Conservation (phyloP, 1,284 basidiomycete genomes). For the Austroboletus novae-zelandiae region DNA sequence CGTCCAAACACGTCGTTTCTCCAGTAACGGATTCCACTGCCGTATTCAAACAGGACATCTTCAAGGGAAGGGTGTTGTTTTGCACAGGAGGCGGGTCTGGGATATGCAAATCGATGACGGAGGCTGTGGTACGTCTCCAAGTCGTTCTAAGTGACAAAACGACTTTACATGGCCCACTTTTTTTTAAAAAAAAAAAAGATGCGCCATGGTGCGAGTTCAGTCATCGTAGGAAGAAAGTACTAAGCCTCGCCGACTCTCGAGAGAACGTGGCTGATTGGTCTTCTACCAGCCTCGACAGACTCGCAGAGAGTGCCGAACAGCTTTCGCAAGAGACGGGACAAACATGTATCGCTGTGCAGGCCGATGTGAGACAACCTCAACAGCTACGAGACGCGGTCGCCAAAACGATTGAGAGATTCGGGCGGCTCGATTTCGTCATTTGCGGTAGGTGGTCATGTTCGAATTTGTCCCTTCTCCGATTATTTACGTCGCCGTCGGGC, state of each 20-base stretch:
- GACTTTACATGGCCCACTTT: not conserved
- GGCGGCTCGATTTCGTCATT: slow-evolving; percentile 92
- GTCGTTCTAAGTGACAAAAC: not conserved
- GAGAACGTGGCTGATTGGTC: not conserved
- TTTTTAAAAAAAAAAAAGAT: slow-evolving; percentile 68
- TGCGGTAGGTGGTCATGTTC: slow-evolving; percentile 55
- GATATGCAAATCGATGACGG: slow-evolving; percentile 89
- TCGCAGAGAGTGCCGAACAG: slow-evolving; percentile 69
- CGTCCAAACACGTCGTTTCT: slow-evolving; percentile 24
- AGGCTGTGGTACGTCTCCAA: slow-evolving; percentile 58
- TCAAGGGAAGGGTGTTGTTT: slow-evolving; percentile 92
- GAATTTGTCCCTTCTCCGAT: not conserved
- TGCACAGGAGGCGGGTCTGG: slow-evolving; percentile 90
- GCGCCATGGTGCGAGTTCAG: slow-evolving; percentile 80
- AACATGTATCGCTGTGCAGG: slow-evolving; percentile 72
- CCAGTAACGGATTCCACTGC: slow-evolving; percentile 52
- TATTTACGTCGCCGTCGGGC: not conserved
- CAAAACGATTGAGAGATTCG: slow-evolving; percentile 74
- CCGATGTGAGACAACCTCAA: slow-evolving; percentile 81
- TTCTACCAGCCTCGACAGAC: slow-evolving; percentile 66
- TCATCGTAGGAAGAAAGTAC: slow-evolving; percentile 82
- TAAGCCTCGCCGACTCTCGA: slow-evolving; percentile 38
- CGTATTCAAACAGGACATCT: slow-evolving; percentile 78
- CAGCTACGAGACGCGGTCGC: slow-evolving; percentile 76
- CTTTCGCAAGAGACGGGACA: slow-evolving; percentile 70